Percentiles rank a stretch among this genome's conserved stretches.
phyloP scores from a whole-genome alignment of 139 green algal genomes.

The Picochlorum sp. region DNA sequence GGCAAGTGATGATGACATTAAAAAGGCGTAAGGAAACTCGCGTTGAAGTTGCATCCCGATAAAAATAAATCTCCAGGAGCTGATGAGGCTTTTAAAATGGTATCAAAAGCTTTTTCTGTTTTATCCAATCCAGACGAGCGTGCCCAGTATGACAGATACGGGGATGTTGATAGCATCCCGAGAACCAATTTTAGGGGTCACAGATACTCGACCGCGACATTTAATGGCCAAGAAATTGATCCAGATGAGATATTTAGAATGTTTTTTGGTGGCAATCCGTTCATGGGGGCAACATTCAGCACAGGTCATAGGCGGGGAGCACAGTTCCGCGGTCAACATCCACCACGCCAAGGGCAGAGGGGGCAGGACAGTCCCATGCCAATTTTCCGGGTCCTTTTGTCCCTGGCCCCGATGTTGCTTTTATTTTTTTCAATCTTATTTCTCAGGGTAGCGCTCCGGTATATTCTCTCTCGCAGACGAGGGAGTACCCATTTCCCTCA shows the following conservation, averaged over 20 bases:
- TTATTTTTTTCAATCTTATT: conserved; percentile 45
- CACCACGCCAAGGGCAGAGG: not conserved
- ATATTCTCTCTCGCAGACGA: conserved; percentile 21
- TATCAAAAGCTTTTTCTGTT: conserved; percentile 60
- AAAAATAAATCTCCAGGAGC: conserved; percentile 65
- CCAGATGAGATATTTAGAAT: conserved; percentile 54
- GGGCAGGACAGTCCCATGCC: conserved; percentile 3
- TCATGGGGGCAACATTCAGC: conserved; percentile 11
- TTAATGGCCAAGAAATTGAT: conserved; percentile 33
- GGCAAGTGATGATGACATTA: conserved; percentile 55
- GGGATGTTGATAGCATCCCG: conserved; percentile 24
- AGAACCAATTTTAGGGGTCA: not conserved
- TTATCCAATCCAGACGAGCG: conserved; percentile 51
- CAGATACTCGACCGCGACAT: conserved; percentile 1
- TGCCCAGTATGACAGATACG: conserved; percentile 52
- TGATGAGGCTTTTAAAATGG: conserved; percentile 55
- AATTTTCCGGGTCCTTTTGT: conserved; percentile 26
- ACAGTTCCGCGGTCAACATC: conserved; percentile 2
- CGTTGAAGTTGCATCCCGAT: conserved; percentile 86
- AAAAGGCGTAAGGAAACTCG: conserved; percentile 78
- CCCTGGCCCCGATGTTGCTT: conserved; percentile 41
- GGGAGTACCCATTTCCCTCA: conserved; percentile 5
- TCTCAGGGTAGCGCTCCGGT: conserved; percentile 8
- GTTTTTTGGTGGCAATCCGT: conserved; percentile 47
- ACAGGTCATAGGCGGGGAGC: not conserved